Conservation (phyloP, 345 rosid species). For the Ricinus communis region DNA sequence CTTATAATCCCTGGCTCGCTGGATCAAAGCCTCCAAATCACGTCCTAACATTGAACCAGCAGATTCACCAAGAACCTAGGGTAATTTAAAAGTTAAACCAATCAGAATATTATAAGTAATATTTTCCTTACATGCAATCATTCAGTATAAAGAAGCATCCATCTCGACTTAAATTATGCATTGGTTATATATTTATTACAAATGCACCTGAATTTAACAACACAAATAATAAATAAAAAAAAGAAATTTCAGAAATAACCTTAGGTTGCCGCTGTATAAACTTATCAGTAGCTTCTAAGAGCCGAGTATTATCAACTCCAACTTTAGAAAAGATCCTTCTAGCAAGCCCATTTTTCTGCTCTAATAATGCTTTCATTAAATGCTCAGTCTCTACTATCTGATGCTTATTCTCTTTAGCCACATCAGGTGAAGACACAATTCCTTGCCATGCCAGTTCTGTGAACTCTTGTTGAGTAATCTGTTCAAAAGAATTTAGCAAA, state of each 20-base stretch:
- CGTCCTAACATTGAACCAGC: constrained; percentile 96
- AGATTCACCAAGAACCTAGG: constrained; percentile 85
- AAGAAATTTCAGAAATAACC: constrained; percentile 54
- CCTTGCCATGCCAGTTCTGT: constrained; percentile 99
- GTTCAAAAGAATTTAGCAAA: constrained; percentile 1
- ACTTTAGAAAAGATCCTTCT: constrained; percentile 79
- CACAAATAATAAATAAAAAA: background rate
- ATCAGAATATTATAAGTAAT: background rate
- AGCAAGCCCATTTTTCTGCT: constrained; percentile 99
- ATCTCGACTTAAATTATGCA: no score
- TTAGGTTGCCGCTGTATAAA: constrained; percentile 92
- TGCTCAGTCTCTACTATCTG: constrained; percentile 99
- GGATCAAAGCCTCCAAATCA: constrained; percentile 80
- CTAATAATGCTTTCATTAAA: constrained; percentile 86
- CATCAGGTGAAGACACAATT: constrained; percentile 87
- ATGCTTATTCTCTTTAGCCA: constrained; percentile 93
- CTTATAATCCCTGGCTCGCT: constrained; percentile 81
- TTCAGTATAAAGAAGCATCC: no score
- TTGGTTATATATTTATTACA: background rate
- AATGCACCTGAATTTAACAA: background rate
- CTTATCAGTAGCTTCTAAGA: constrained; percentile 87
- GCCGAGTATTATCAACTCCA: constrained; percentile 85
- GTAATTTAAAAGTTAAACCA: constrained; percentile 13
- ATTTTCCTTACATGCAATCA: background rate
- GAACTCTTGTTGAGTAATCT: constrained; percentile 94